Conservation (phyloP, 352 stramenopile genomes). For the Phytopythium kandeliae region DNA sequence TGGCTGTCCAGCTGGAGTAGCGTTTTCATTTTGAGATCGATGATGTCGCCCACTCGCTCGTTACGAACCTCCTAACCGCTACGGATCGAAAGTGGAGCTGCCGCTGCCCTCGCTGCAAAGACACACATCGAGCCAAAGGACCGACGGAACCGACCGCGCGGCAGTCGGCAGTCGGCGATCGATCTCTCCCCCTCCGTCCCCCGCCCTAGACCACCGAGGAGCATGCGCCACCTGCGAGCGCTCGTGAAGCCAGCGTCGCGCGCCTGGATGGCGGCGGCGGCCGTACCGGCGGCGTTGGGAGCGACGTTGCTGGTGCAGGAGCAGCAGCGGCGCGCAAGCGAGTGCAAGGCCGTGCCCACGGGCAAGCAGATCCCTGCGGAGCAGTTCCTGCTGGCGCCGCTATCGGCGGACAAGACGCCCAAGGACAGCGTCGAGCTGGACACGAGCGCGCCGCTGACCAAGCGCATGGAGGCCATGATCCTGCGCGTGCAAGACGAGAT, state of each 20-base stretch:
- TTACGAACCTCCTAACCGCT: too few species aligned
- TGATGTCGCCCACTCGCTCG: too few species aligned
- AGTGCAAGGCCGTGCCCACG: constrained; percentile 21
- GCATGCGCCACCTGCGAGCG: constrained; percentile 16
- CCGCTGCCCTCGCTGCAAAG: too few species aligned
- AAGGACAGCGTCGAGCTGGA: constrained; percentile 76
- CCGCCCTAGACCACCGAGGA: neutral
- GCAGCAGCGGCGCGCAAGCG: constrained; percentile 4
- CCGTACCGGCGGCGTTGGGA: constrained; percentile 17
- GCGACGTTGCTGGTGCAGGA: constrained; percentile 13
- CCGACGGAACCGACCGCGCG: too few species aligned
- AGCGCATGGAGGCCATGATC: constrained; percentile 82
- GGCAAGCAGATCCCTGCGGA: constrained; percentile 23
- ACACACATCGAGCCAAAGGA: too few species aligned
- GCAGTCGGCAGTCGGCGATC: neutral
- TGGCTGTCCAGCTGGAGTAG: too few species aligned
- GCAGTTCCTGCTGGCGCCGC: constrained; percentile 57
- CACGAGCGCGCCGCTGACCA: constrained; percentile 49
- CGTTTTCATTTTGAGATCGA: too few species aligned
- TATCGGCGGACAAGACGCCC: constrained; percentile 58
- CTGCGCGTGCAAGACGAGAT: constrained; percentile 84
- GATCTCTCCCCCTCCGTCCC: neutral
- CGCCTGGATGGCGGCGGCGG: constrained; percentile 13
- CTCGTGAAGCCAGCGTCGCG: constrained; percentile 16
- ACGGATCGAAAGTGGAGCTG: too few species aligned